Base-by-base conservation (phyloP, 2,329 filamentous ascomycete genomes). In the Fusarium virguliforme region DNA sequence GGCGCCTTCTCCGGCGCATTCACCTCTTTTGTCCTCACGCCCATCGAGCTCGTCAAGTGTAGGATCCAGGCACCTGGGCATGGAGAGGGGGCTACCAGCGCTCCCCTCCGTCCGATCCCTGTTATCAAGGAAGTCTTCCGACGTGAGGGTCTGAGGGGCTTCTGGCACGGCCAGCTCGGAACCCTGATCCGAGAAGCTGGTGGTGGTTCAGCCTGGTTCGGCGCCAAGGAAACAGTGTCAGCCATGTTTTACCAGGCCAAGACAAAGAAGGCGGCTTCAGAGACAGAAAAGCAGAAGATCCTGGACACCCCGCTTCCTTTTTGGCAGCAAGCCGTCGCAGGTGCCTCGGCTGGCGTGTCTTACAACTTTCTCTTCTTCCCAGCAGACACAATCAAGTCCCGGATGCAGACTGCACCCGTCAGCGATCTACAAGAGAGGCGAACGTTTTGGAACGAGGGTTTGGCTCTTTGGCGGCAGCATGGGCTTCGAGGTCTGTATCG, bases 311-410 rank as follows among this genome's bases (percentile, higher is more conserved):
- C 90, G 1, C 83, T 98, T 9, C 92, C 94, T 6, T 81, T 98
- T 6, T 93, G 92, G 87, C 94, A 98, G 82, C 94, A 97, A 80
- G 94, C 97, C 77, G 79, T 94, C 22, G 93, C 95, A 2, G 95
- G 95, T 43, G 95, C 95, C 3, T 89, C 91, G 8, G 96, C 95
- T 4, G 96, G 96, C 59, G 93, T 98, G 84, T 91, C 90, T 37
- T 99, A 99, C 83, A 99, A 99, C 80, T 98, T 98, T 79, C 84
- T 97, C 24, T 98, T 98, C 85, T 99, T 96, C 80, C 96, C 96
- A 0, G 96, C 96, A 55, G 96, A 99, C 80, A 99, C 96, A 1
- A 92, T 99, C 84, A 99, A 99, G 83, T 97, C 93, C 18, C 90
- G 95, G 53, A 97, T 99, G 91, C 96, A 99, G 83, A 99, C 96